Conservation (phyloP, 768 basidiomycete species). For the Collybia sordida region DNA sequence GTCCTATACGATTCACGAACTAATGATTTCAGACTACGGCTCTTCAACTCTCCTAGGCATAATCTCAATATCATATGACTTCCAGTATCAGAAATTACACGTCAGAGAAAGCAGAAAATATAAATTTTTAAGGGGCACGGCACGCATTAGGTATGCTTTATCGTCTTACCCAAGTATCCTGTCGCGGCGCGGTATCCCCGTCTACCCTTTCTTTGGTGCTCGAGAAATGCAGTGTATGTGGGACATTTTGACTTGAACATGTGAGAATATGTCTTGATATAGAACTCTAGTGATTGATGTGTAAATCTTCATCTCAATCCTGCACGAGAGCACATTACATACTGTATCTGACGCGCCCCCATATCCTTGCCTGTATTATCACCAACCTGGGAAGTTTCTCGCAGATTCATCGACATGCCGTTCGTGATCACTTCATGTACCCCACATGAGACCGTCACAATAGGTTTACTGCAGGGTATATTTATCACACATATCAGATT, state of each 20-base stretch:
- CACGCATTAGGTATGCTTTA: conserved; percentile 22
- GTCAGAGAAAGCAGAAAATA: conserved; percentile 23
- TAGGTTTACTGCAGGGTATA: neutral
- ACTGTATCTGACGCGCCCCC: conserved; percentile 20
- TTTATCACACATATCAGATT: too few relatives aligned
- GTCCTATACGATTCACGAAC: too few relatives aligned
- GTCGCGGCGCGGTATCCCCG: conserved; percentile 20
- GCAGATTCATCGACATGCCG: conserved; percentile 25
- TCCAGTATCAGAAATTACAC: conserved; percentile 21
- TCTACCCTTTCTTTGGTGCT: conserved; percentile 27
- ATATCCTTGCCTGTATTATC: neutral
- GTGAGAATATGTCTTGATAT: neutral
- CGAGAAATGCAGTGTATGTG: conserved; percentile 31
- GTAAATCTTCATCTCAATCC: conserved; percentile 24
- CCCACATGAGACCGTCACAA: neutral
- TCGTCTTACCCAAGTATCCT: conserved; percentile 27
- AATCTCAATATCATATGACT: conserved; percentile 27
- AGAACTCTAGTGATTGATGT: conserved; percentile 16
- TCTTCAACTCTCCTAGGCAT: too few relatives aligned
- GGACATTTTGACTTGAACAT: conserved; percentile 9
- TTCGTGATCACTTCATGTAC: conserved; percentile 10
- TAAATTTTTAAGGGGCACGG: conserved; percentile 21
- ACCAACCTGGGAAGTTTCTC: neutral
- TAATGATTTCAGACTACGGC: too few relatives aligned
- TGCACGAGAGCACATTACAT: conserved; percentile 20